These are phyloP conservation scores for Neoconidiobolus thromboides DNA, from an alignment of 371 early-diverging fungal species.

Conservation along the genomic window DNA sequence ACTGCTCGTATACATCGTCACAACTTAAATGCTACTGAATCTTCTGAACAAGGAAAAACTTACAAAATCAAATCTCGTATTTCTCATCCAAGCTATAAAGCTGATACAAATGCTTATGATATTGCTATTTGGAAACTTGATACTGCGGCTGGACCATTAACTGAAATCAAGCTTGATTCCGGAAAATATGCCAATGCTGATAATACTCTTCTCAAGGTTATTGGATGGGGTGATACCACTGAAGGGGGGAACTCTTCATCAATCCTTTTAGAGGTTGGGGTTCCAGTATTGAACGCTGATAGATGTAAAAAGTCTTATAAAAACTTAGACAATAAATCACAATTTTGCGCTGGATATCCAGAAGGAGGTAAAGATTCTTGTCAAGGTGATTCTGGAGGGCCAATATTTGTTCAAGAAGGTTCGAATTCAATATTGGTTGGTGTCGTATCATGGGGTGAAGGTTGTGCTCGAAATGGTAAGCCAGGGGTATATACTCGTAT, in stretches of 20 bases:
- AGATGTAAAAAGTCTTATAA: neutral
- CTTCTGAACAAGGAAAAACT: neutral
- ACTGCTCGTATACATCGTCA: neutral
- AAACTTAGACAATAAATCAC: neutral
- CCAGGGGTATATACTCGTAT: neutral
- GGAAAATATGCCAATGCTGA: neutral
- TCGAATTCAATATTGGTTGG: neutral
- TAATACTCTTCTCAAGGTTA: neutral
- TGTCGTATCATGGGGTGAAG: neutral
- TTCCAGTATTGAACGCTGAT: neutral
- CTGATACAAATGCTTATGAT: too few relatives aligned
- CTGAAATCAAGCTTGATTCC: neutral
- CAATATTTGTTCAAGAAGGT: neutral
- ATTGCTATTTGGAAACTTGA: neutral
- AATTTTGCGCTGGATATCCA: neutral
- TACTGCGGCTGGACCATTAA: neutral
- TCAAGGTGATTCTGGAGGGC: slow-evolving; percentile 4
- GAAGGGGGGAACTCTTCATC: neutral
- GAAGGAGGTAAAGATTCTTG: slow-evolving; percentile 3
- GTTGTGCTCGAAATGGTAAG: neutral
- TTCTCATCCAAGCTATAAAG: neutral
- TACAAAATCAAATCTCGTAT: neutral
- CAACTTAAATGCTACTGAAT: neutral
- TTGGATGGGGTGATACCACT: slow-evolving; percentile 2
- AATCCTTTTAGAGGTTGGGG: neutral